Percentiles rank a stretch among this genome's conserved stretches.
Evolutionary conservation across 2,329 filamentous ascomycete genomes (phyloP).

Genomic region (Ceratocystis colombiana): DNA sequence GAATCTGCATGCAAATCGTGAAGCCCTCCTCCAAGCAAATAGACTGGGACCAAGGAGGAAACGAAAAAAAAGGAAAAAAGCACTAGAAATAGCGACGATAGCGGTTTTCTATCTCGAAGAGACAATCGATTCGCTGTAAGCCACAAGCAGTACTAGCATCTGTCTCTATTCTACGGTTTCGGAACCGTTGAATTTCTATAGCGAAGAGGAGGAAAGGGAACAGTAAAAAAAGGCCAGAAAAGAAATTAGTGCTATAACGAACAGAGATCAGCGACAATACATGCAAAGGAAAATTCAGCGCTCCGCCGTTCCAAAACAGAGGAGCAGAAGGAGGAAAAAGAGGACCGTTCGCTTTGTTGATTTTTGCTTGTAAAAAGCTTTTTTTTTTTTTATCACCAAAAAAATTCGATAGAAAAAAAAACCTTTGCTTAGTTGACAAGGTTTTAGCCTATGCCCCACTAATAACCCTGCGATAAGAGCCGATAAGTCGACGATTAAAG

Average conservation of each 20-base stretch:
- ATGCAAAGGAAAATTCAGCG: conserved; percentile 4
- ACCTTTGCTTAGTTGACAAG: neutral
- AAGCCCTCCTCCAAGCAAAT: conserved; percentile 6
- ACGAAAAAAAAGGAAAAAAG: conserved; percentile 28
- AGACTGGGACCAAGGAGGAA: conserved; percentile 21
- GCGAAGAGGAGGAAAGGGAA: neutral
- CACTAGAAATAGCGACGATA: conserved; percentile 14
- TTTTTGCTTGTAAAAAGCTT: conserved; percentile 7
- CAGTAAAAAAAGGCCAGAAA: too few relatives aligned
- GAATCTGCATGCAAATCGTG: too few relatives aligned
- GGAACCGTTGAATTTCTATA: conserved; percentile 2
- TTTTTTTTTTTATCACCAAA: conserved; percentile 3
- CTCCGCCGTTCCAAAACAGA: neutral
- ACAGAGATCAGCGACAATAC: conserved; percentile 1
- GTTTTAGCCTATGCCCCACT: conserved; percentile 5
- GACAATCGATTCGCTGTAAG: conserved; percentile 13
- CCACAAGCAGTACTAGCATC: conserved; percentile 14
- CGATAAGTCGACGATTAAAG: neutral
- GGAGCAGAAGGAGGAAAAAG: neutral
- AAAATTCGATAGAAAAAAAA: conserved; percentile 1
- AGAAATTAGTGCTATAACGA: neutral
- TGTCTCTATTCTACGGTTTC: conserved; percentile 10
- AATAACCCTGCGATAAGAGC: neutral
- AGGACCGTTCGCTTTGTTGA: neutral
- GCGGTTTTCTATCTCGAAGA: conserved; percentile 13